A percentile compares a stretch with the other conserved stretches of the same genome.
These are phyloP conservation scores for Ciborinia camelliae DNA, from an alignment of 2,329 filamentous ascomycete genomes.

Conservation along the genomic window DNA sequence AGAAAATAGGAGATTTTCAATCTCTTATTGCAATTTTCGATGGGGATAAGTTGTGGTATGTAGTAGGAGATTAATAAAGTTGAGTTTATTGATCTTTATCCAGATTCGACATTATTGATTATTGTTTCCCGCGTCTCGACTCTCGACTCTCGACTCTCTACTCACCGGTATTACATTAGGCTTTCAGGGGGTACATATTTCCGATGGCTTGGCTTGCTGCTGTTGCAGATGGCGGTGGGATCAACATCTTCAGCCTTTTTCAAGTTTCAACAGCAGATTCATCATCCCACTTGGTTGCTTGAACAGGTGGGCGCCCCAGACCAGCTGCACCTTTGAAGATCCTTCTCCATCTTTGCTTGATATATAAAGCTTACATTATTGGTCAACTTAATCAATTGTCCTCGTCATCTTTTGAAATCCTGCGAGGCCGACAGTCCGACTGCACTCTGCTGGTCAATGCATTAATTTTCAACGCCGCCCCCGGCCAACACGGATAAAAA, in stretches of 20 bases:
- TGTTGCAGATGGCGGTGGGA: not conserved
- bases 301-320: not conserved
- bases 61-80: not conserved
- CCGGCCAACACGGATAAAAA: constrained; percentile 4
- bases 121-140: not conserved
- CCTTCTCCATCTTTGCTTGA: constrained; percentile 4
- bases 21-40: constrained; percentile 4
- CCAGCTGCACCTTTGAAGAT: constrained; percentile 10
- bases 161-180: not conserved
- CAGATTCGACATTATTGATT: not conserved
- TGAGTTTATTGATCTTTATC: not conserved
- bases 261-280: not conserved
- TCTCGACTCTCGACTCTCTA: not conserved
- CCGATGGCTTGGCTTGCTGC: not conserved
- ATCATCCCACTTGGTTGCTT: not conserved
- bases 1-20: not conserved
- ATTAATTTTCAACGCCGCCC: not conserved
- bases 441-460: not conserved
- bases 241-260: constrained; percentile 3
- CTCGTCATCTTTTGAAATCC: constrained; percentile 2
- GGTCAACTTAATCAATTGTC: not conserved
- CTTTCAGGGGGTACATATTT: not conserved
- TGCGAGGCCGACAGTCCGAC: not conserved
- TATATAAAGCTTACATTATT: not conserved
- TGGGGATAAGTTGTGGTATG: not conserved